A percentile compares a stretch with the other conserved stretches of the same genome.
phyloP scores from a whole-genome alignment of 139 green algal genomes.

The Tetraselmis striata region DNA sequence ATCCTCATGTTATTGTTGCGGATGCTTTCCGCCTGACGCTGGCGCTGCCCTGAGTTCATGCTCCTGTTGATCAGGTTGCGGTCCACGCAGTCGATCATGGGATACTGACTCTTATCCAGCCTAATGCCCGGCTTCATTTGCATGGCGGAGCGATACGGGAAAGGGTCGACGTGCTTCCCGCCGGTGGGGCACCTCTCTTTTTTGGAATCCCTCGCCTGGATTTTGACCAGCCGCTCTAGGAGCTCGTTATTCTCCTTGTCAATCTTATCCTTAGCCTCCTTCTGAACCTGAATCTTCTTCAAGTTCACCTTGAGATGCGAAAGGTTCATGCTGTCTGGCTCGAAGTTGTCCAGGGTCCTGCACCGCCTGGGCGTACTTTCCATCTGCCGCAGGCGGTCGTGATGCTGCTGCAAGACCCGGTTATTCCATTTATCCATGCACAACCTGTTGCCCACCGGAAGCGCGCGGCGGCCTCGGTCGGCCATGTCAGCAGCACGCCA shows the following conservation, averaged over 20 bases:
- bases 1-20: background rate
- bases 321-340: background rate
- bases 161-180: background rate
- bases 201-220: background rate
- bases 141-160: background rate
- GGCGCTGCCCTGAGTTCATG: background rate
- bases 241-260: background rate
- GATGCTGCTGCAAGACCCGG: background rate
- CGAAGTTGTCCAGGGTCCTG: background rate
- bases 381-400: background rate
- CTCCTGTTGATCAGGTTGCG: background rate
- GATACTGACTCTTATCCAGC: background rate
- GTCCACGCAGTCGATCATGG: background rate
- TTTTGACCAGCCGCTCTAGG: background rate
- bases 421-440: background rate
- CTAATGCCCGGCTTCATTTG: background rate
- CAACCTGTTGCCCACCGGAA: background rate
- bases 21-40: background rate
- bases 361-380: background rate
- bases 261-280: background rate
- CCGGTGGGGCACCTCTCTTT: background rate
- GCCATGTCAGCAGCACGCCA: no score
- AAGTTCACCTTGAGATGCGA: background rate
- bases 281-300: background rate
- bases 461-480: background rate